Conservation (phyloP, 176 grass and related monocot genomes). For the Leersia perrieri region DNA sequence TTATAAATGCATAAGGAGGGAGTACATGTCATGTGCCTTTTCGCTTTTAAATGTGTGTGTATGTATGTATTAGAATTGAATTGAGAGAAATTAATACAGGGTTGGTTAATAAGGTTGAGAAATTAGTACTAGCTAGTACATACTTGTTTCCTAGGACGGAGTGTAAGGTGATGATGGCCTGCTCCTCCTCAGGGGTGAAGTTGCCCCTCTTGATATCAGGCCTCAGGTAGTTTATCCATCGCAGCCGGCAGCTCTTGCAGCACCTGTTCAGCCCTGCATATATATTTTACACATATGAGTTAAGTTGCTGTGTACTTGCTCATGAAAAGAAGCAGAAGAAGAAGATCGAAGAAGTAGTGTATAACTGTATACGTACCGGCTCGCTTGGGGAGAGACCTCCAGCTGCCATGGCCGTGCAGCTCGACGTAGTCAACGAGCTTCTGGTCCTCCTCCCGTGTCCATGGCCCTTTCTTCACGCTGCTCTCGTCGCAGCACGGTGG, state of each 20-base stretch:
- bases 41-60: too few relatives aligned
- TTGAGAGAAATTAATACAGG: too few relatives aligned
- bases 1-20: too few relatives aligned
- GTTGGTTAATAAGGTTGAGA: too few relatives aligned
- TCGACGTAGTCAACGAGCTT: conserved; percentile 44
- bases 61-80: too few relatives aligned
- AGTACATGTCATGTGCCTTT: too few relatives aligned
- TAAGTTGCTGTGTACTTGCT: too few relatives aligned
- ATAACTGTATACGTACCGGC: conserved; percentile 12
- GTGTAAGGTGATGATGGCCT: conserved; percentile 55
- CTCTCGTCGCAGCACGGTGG: neutral
- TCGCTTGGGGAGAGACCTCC: conserved; percentile 58
- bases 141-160: conserved; percentile 64
- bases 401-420: conserved; percentile 52
- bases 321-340: neutral
- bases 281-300: too few relatives aligned
- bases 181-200: conserved; percentile 55
- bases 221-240: conserved; percentile 67
- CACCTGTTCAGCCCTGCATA: conserved; percentile 56
- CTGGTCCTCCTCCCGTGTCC: conserved; percentile 55
- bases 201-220: conserved; percentile 69
- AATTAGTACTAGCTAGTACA: neutral
- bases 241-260: conserved; percentile 64
- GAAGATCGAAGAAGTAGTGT: too few relatives aligned
- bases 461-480: conserved; percentile 64